phyloP scores from a whole-genome alignment of 78 protist species.

The Isochrysis galbana region DNA sequence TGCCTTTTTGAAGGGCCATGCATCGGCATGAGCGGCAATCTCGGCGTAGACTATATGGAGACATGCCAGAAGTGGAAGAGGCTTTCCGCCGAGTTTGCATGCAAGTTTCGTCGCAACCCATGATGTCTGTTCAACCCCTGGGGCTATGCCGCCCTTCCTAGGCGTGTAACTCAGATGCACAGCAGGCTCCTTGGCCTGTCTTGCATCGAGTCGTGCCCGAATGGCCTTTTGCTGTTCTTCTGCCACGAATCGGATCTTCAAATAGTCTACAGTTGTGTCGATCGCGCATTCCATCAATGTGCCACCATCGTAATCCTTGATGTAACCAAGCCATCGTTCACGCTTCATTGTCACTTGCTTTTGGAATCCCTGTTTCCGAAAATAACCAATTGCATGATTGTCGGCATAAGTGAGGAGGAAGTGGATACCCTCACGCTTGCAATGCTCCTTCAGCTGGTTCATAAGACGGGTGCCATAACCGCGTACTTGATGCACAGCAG shows the following conservation, averaged over 20 bases:
- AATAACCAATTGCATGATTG: slow-evolving; percentile 91
- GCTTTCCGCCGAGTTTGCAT: too few species aligned
- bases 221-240: neutral
- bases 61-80: neutral
- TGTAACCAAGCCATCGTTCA: slow-evolving; percentile 61
- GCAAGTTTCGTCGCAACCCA: too few species aligned
- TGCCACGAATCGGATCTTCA: neutral
- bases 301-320: slow-evolving; percentile 94
- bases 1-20: slow-evolving; percentile 55
- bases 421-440: slow-evolving; percentile 50
- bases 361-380: slow-evolving; percentile 88
- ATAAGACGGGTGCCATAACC: slow-evolving; percentile 89
- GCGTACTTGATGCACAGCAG: slow-evolving; percentile 72
- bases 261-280: slow-evolving; percentile 32
- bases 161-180: too few species aligned
- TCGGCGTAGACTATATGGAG: neutral
- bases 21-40: neutral
- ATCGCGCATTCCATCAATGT: slow-evolving; percentile 75
- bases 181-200: too few species aligned
- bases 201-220: neutral
- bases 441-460: slow-evolving; percentile 81
- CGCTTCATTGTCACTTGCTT: slow-evolving; percentile 60
- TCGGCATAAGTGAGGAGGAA: slow-evolving; percentile 92
- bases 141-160: too few species aligned
- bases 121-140: too few species aligned